phyloP scores from a whole-genome alignment of 345 rosid genomes.

The Lumnitzera littorea region DNA sequence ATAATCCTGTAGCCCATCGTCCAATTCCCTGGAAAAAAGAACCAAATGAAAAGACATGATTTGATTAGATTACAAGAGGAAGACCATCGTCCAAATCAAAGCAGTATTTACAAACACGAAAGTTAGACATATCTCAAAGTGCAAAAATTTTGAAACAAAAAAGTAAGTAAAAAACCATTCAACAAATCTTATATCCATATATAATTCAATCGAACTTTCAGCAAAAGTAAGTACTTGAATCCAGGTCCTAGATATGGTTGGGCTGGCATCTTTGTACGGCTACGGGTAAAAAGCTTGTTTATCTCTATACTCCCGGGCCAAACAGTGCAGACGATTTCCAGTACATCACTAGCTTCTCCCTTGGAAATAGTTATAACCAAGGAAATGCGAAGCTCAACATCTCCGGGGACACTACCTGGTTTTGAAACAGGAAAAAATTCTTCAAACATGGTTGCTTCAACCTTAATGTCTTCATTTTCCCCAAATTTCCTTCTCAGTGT shows the following conservation, averaged over 20 bases:
- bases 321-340: constrained; percentile 77
- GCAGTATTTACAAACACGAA: background rate
- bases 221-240: constrained; percentile 43
- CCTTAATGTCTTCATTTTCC: constrained; percentile 58
- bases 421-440: constrained; percentile 47
- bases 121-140: background rate
- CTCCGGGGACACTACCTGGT: constrained; percentile 17
- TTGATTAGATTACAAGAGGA: no score
- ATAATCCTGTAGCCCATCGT: constrained; percentile 60
- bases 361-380: constrained; percentile 66
- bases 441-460: constrained; percentile 88
- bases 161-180: background rate
- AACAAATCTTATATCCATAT: background rate
- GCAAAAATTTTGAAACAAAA: constrained; percentile 2
- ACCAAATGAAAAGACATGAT: no score
- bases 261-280: constrained; percentile 13
- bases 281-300: constrained; percentile 41
- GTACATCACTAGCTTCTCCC: constrained; percentile 29
- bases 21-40: constrained; percentile 62
- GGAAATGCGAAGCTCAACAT: constrained; percentile 55
- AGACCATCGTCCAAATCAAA: no score
- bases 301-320: constrained; percentile 75
- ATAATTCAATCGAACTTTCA: background rate
- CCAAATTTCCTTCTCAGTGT: constrained; percentile 52
- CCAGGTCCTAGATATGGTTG: constrained; percentile 58